Percentiles rank a stretch among this genome's conserved stretches.
Conservation (phyloP, 2,329 filamentous ascomycete species). For the Paradendryphiella salina region DNA sequence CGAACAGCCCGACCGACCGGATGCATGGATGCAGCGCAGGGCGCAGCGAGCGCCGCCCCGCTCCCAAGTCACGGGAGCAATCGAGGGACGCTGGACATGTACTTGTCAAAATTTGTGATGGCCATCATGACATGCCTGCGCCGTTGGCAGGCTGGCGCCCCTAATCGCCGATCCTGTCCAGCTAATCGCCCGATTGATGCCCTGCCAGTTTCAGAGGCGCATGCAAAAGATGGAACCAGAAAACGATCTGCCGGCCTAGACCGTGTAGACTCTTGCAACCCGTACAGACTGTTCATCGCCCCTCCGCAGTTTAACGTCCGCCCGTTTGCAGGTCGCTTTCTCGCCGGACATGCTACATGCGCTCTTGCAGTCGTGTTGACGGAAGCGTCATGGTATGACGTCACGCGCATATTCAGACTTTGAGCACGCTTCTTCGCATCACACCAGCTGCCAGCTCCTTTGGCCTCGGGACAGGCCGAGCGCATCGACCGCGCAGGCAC, state of each 20-base stretch:
- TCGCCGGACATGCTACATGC: slow-evolving; percentile 6
- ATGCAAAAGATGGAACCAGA: slow-evolving; percentile 1
- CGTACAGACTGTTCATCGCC: slow-evolving; percentile 1
- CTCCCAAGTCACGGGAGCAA: neutral
- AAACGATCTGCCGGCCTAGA: slow-evolving; percentile 14
- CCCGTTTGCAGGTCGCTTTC: neutral
- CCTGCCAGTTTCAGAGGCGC: slow-evolving; percentile 3
- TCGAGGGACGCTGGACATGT: too few relatives aligned
- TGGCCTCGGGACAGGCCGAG: slow-evolving; percentile 4
- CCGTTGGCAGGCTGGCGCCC: neutral
- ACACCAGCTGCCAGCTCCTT: slow-evolving; percentile 9
- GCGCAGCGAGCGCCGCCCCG: neutral
- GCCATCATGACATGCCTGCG: neutral
- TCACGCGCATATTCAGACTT: slow-evolving; percentile 8
- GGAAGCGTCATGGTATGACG: slow-evolving; percentile 11
- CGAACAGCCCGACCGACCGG: too few relatives aligned
- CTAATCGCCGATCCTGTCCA: slow-evolving; percentile 11
- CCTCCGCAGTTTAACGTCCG: neutral
- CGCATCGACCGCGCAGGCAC: slow-evolving; percentile 2
- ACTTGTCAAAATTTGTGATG: neutral
- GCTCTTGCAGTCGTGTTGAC: slow-evolving; percentile 4
- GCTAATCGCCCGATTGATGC: slow-evolving; percentile 5
- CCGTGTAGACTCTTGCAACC: slow-evolving; percentile 4
- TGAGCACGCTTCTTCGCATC: slow-evolving; percentile 7
- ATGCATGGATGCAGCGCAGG: too few relatives aligned